Percentiles rank a stretch among this genome's conserved stretches.
Evolutionary conservation across 2,329 filamentous ascomycete species (phyloP).

Genomic region (Penicillium palitans): DNA sequence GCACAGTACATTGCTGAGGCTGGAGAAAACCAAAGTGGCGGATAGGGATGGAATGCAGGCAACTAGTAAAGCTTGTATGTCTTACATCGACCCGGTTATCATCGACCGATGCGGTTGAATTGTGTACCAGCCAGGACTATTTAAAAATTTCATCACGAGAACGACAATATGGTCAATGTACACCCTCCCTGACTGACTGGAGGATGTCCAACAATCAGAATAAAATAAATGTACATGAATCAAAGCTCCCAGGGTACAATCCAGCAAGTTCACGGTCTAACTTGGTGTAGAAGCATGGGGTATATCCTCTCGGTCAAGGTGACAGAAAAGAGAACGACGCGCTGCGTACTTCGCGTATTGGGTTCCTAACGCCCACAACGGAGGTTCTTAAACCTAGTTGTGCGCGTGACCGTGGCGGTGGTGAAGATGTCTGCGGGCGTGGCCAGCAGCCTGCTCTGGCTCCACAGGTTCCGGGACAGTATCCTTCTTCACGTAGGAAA

Average conservation of each 20-base stretch:
- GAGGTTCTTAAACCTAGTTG: conserved; percentile 4
- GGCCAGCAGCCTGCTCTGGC: conserved; percentile 19
- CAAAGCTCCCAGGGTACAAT: conserved; percentile 6
- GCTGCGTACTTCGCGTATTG: conserved; percentile 8
- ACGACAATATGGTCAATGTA: conserved; percentile 12
- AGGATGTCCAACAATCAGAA: conserved; percentile 8
- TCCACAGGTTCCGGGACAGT: conserved; percentile 21
- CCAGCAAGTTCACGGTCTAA: conserved; percentile 7
- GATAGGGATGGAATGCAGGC: neutral
- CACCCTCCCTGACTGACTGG: conserved; percentile 7
- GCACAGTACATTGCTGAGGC: neutral
- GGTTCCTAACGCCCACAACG: neutral
- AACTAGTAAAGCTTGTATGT: neutral
- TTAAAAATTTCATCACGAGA: conserved; percentile 13
- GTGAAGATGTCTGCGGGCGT: conserved; percentile 26
- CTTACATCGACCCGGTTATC: neutral
- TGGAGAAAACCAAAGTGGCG: neutral
- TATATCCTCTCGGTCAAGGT: neutral
- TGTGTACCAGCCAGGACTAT: conserved; percentile 8
- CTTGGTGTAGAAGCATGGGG: conserved; percentile 6
- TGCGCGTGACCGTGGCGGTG: conserved; percentile 29
- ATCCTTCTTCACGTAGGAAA: conserved; percentile 24
- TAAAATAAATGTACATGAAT: conserved; percentile 22
- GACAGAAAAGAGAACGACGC: conserved; percentile 7
- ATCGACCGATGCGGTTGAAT: conserved; percentile 1